Base-by-base conservation (phyloP, 192 early-diverging fungal genomes). In the Rhizoclosmatium globosum region DNA sequence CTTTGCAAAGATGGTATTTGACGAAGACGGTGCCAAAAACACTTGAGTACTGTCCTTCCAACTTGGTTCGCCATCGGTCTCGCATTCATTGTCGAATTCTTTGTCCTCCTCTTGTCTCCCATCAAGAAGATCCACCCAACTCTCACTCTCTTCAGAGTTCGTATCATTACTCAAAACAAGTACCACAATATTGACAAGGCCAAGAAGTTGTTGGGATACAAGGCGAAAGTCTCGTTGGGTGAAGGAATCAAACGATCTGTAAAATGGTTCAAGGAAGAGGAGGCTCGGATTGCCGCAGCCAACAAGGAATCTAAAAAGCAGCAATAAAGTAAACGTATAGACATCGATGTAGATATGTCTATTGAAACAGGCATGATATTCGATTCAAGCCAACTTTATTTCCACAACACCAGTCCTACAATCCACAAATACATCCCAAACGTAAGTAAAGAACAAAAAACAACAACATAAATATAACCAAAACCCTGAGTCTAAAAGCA, bases 161-260 rank as follows among this genome's bases (percentile, higher is more conserved):
- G 92, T 69, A 89, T 95, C 68, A 89, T 93, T 45, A 87, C 92
- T 46, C 92, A 85, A 43, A 93, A 94, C 68, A 91, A 96, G 57
- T 97, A 94, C 83, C 95, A 94, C 81, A 94, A 95, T 82, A 95
- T 96, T 78, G 82, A 81, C 53, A 97, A 96, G 86, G 96, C 97
- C 53, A 93, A 91, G 80, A 89, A 83, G 69, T 45, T 84, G 17
- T 80, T 94, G 45, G 92, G 92, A 2, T 94, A 94, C 83, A 82
- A 81, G 71, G 91, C 93, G 6, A 79, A 86, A 38, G 81, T 92
- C 0, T 62, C 81, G 0, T 75, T 90, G 48, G 85, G 85, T 64
- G 89, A 94, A 82, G 93, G 87, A 7, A 66, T 89, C 19, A 77
- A 74, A 73, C 61, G 82, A 46, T 81, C 84, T n/a, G 84, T 77